A percentile compares a stretch with the other conserved stretches of the same genome.
These are phyloP conservation scores for Mucor lusitanicus DNA, from an alignment of 371 early-diverging fungal species.

Conservation along the genomic window DNA sequence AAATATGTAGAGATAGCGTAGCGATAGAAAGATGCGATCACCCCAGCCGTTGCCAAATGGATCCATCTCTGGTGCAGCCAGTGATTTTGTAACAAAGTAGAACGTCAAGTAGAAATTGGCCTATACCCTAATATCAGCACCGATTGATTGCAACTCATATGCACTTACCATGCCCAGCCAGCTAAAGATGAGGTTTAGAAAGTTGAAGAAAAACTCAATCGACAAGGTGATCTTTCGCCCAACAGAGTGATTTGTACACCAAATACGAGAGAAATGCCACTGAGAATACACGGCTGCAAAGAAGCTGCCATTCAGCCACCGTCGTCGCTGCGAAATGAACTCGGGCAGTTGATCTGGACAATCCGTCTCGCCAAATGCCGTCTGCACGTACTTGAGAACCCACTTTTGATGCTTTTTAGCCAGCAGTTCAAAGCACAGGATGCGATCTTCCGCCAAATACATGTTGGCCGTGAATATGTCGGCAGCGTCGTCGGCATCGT, in stretches of 20 bases:
- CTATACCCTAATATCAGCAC: slow-evolving; percentile 23
- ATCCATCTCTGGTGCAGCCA: slow-evolving; percentile 56
- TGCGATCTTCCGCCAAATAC: slow-evolving; percentile 80
- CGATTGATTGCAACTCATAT: neutral
- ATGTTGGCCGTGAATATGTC: slow-evolving; percentile 72
- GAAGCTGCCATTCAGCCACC: slow-evolving; percentile 77
- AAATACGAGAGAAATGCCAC: slow-evolving; percentile 78
- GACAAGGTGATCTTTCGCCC: slow-evolving; percentile 66
- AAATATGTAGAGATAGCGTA: slow-evolving; percentile 73
- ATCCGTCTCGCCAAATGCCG: slow-evolving; percentile 75
- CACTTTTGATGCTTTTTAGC: slow-evolving; percentile 66
- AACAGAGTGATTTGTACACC: slow-evolving; percentile 71
- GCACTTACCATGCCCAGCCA: slow-evolving; percentile 77
- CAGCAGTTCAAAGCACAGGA: slow-evolving; percentile 76
- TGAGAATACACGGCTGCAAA: slow-evolving; percentile 76
- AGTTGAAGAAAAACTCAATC: slow-evolving; percentile 74
- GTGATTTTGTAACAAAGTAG: slow-evolving; percentile 74
- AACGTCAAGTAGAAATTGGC: slow-evolving; percentile 87
- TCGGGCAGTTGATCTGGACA: slow-evolving; percentile 70
- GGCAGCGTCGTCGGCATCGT: slow-evolving; percentile 33
- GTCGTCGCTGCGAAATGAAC: slow-evolving; percentile 68
- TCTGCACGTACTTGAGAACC: slow-evolving; percentile 70
- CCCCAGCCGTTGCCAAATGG: slow-evolving; percentile 73
- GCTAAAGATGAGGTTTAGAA: slow-evolving; percentile 72
- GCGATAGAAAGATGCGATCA: slow-evolving; percentile 58